Base-by-base conservation (phyloP, 108 stramenopile species). In the Fragilaria crotonensis region DNA sequence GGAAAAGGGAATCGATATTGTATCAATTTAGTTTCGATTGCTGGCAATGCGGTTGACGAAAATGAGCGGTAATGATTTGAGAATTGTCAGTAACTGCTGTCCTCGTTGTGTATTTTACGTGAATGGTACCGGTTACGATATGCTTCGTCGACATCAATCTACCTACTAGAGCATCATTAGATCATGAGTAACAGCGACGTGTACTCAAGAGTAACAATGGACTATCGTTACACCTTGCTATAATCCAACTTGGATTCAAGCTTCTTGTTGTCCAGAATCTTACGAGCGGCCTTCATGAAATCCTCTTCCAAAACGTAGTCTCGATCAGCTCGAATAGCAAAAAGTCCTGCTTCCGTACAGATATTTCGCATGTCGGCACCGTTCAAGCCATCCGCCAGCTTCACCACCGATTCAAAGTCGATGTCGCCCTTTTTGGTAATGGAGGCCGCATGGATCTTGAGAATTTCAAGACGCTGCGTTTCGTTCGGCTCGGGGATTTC, bases 401-500 rank as follows among this genome's bases (percentile, higher is more conserved):
- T 98, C 57, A 93, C 93, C 20, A 99, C 94, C 26, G 73, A 76
- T 76, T 98, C 97, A 70, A 84, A 99, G 77, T 98, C 97, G 54
- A 99, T 94, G 46, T 98, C 97, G 30, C 98, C 96, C 17, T 87
- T 68, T 72, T 97, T 98, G 21, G 95, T 94, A 72, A 99, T 96
- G 26, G 73, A 63, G 11, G 63, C 45, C 0, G 96, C 85, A 72
- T 99, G 98, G 66, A 99, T 99, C 72, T 98, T 97, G 21, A 99
- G 70, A 71, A 99, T 98, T 61, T 98, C 97, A 65, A 98, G 60
- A 25, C 97, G 85, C 36, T 92, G 85, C 31, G 93, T 87, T 70
- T 98, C 97, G 68, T 97, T 98, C 2, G 99, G 99, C 60, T 97
- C 93, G 5, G 97, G 97, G 54, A 99, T 98, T 77, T 98, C 99